phyloP scores from a whole-genome alignment of 768 basidiomycete species.

The Lentinula aciculospora region DNA sequence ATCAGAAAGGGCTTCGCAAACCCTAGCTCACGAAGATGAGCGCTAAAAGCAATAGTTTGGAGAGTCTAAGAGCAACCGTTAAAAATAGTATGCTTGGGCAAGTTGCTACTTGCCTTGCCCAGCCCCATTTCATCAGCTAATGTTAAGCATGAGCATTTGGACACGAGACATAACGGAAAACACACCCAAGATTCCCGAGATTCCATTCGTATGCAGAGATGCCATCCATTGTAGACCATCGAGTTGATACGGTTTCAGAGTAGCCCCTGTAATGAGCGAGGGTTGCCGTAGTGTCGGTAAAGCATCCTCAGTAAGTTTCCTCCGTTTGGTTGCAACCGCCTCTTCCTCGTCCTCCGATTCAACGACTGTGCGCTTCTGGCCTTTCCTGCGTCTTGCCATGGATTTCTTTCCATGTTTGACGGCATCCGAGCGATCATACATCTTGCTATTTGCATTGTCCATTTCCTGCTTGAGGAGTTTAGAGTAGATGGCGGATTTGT shows the following conservation, averaged over 20 bases:
- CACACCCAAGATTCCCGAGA: slow-evolving; percentile 71
- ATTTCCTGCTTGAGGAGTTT: slow-evolving; percentile 66
- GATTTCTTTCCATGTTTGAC: not conserved
- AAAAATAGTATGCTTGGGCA: slow-evolving; percentile 2
- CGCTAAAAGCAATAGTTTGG: slow-evolving; percentile 92
- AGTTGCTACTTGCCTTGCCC: slow-evolving; percentile 53
- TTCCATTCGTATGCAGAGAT: slow-evolving; percentile 77
- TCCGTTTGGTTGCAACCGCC: slow-evolving; percentile 21
- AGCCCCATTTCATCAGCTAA: slow-evolving; percentile 94
- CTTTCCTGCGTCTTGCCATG: not conserved
- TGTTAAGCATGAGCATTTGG: slow-evolving; percentile 12
- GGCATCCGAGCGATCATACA: slow-evolving; percentile 8
- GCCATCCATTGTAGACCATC: slow-evolving; percentile 97
- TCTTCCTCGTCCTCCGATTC: slow-evolving; percentile 16
- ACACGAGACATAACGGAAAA: slow-evolving; percentile 10
- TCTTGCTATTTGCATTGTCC: slow-evolving; percentile 46
- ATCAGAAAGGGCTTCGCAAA: slow-evolving; percentile 76
- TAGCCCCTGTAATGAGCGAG: slow-evolving; percentile 75
- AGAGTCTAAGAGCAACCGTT: slow-evolving; percentile 56
- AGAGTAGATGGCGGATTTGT: slow-evolving; percentile 75
- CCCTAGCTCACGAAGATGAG: slow-evolving; percentile 73
- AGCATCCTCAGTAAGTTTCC: slow-evolving; percentile 8
- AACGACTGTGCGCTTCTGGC: slow-evolving; percentile 11
- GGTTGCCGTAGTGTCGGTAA: slow-evolving; percentile 62
- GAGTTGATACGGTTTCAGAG: slow-evolving; percentile 84